Evolutionary conservation across 2,329 filamentous ascomycete genomes (phyloP), one percentile per base, ranked within the genome.

Genomic region (Neofusicoccum cordaticola): DNA sequence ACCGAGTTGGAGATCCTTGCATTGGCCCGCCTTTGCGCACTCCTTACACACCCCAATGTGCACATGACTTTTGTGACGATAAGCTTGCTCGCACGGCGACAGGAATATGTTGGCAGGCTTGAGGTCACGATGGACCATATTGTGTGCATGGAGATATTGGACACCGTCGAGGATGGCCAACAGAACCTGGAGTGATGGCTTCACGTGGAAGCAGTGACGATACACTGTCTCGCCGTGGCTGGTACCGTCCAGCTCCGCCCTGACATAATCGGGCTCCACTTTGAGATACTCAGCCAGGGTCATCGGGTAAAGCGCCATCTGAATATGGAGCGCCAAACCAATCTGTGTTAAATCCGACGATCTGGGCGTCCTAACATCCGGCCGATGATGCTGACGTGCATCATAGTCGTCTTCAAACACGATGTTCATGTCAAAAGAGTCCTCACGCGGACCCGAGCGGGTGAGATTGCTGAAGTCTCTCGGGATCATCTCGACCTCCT

Each of bases 91-190:
- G 17, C 79, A 74, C n/a, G 81, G 71, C 2, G 84, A 84, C 0
- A 90, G 77, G 73, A 90, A 89, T 34, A 90, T 85, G 68, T 90
- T 90, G 2, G 84, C 85, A 0, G 88, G 88, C 69, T 90, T 90
- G 22, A 90, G 78, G 70, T 90, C 88, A 9, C 88, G 84, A 69
- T 90, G 88, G 0, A 89, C 82, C 53, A 90, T 84, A 5, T 81
- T 81, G 65, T 86, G 81, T 0, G 79, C 75, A 69, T 90, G 88
- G 1, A 90, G 79, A 69, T 90, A 90, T 65, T 87, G 82, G 2
- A 90, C 83, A 1, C 88, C 88, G 8, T 86, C 83, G 1, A 89
- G 75, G 35, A 90, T 84, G 1, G 82, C 82, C 12, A 84, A 74
- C n/a, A 90, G 78, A 1, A 90, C 77, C 37, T 80, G 79, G 2